Percentiles rank a stretch among this genome's conserved stretches.
These are phyloP conservation scores for Kockovaella imperatae DNA, from an alignment of 768 basidiomycete species.

Conservation along the genomic window DNA sequence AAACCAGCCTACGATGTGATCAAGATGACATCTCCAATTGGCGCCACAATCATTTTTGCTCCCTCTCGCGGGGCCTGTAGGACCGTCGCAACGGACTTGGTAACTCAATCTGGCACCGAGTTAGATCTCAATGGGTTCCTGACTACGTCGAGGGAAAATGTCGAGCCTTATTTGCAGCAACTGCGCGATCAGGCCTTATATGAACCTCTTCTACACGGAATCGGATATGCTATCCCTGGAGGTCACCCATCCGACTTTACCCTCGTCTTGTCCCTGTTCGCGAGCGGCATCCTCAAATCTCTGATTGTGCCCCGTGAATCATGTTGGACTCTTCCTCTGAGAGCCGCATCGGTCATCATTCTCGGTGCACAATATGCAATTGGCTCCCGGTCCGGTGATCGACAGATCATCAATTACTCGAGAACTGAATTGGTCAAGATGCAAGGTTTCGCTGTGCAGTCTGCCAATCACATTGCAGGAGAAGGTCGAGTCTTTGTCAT, in stretches of 20 bases:
- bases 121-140: constrained; percentile 50
- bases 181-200: constrained; percentile 58
- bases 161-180: constrained; percentile 56
- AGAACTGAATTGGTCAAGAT: constrained; percentile 78
- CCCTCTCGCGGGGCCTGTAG: constrained; percentile 73
- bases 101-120: constrained; percentile 77
- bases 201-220: constrained; percentile 72
- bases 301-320: constrained; percentile 73
- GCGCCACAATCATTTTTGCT: constrained; percentile 70
- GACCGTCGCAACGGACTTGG: constrained; percentile 67
- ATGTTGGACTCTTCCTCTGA: constrained; percentile 83
- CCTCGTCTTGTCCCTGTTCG: constrained; percentile 71
- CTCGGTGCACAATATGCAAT: constrained; percentile 82
- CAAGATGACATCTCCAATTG: constrained; percentile 45
- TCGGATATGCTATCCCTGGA: constrained; percentile 78
- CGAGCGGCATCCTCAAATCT: constrained; percentile 68
- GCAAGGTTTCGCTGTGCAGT: constrained; percentile 64
- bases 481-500: constrained; percentile 67
- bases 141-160: constrained; percentile 48
- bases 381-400: constrained; percentile 48
- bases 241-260: constrained; percentile 60
- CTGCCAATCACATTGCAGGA: constrained; percentile 14
- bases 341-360: constrained; percentile 70
- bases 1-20: constrained; percentile 81
- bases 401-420: constrained; percentile 70